A percentile compares a stretch with the other conserved stretches of the same genome.
Conservation (phyloP, 2,329 filamentous ascomycete species). For the Monilinia laxa region DNA sequence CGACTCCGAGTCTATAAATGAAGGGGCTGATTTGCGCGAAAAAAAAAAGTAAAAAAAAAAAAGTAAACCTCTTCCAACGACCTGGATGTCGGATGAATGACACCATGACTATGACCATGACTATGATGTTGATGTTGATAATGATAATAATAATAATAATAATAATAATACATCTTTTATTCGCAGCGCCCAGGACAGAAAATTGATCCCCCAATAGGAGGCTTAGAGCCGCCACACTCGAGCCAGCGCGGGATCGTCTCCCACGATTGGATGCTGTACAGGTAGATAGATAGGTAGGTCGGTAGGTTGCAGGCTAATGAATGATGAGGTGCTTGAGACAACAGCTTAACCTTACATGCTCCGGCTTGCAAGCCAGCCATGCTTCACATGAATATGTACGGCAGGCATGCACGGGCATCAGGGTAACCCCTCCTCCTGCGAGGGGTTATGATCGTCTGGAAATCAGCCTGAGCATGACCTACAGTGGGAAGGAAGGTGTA, state of each 20-base stretch:
- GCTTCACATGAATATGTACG: not conserved
- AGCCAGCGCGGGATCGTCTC: not conserved
- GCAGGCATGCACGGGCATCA: not conserved
- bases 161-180: too few species aligned
- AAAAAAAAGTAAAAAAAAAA: not conserved
- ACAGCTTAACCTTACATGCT: too few species aligned
- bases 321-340: too few species aligned
- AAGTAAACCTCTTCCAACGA: not conserved
- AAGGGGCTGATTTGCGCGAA: not conserved
- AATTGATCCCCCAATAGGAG: not conserved
- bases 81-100: not conserved
- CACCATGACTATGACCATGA: too few species aligned
- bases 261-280: not conserved
- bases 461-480: conserved; percentile 3
- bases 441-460: conserved; percentile 1
- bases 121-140: too few species aligned
- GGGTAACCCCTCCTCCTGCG: not conserved
- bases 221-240: not conserved
- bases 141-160: too few species aligned
- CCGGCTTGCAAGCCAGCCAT: not conserved
- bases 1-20: not conserved
- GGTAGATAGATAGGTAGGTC: too few species aligned
- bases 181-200: too few species aligned
- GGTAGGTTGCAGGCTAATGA: not conserved
- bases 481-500: not conserved